Evolutionary conservation across 2,329 filamentous ascomycete genomes (phyloP), one percentile per base, ranked within the genome.

Genomic region (Parasarocladium wereldwijsianum): DNA sequence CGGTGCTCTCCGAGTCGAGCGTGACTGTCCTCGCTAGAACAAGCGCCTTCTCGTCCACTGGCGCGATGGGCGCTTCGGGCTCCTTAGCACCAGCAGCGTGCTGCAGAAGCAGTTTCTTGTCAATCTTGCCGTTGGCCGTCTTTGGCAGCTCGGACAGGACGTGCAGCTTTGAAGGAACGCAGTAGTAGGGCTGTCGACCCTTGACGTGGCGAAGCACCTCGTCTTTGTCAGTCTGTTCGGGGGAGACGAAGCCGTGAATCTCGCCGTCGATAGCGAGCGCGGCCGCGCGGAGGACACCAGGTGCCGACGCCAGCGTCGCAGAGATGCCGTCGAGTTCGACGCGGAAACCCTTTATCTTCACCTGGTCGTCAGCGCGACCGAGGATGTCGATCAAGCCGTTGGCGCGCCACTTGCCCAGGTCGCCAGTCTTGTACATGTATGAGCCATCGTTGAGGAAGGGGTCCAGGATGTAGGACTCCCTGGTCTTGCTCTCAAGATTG

Each of bases 291-390:
- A 46, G 54, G 17, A 71, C 56, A 3, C 53, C 55, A 1, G 58
- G 51, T 14, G 55, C 57, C 24, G 54, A 51, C 37, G 57, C 58
- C 33, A 67, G 51, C 9, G 60, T 58, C n/a, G 58, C 48, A 2
- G 66, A 57, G 17, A 74, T 60, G 20, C 68, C 65, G 32, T 72
- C 68, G 8, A 74, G 59, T 44, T 74, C 68, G 26, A 75, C 64
- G 15, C 70, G 64, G 43, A 73, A 72, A 6, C 69, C 68, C 49
- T 70, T 69, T 42, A 74, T 59, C 46, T 74, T 74, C 35, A 74
- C 63, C 41, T 74, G 70, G 35, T 73, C 68, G 38, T 75, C 70
- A n/a, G 55, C 55, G 20, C 69, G 60, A 4, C 70, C 68, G 19
- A 70, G 57, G 14, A 64, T 66, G 24, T 68, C 57, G 21, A 75